Evolutionary conservation across 257 asterid genomes (phyloP).

Genomic region (Cinchona pubescens): DNA sequence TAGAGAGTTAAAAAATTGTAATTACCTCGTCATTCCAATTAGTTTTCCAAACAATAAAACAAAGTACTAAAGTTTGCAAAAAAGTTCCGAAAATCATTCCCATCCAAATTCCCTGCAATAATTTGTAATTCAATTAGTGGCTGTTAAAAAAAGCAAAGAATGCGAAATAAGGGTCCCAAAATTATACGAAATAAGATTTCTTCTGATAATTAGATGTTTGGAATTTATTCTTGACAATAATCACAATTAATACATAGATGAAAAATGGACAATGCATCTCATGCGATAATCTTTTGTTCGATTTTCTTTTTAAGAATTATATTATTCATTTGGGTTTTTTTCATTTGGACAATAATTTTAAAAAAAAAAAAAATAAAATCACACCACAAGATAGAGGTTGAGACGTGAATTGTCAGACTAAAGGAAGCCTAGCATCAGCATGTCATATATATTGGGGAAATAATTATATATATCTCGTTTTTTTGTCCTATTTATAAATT

Average conservation of each 20-base stretch:
- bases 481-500: too few species aligned
- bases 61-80: constrained; percentile 66
- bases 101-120: constrained; percentile 82
- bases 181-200: neutral
- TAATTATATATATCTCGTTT: too few species aligned
- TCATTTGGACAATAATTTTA: too few species aligned
- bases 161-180: neutral
- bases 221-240: neutral
- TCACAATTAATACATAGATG: neutral
- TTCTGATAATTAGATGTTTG: neutral
- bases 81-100: constrained; percentile 96
- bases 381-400: too few species aligned
- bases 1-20: neutral
- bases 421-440: too few species aligned
- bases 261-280: too few species aligned
- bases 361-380: too few species aligned
- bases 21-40: constrained; percentile 87
- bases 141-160: neutral
- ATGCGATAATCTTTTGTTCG: too few species aligned
- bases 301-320: too few species aligned
- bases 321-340: too few species aligned
- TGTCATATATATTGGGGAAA: too few species aligned
- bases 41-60: constrained; percentile 68
- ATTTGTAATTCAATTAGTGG: neutral
- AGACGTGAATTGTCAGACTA: too few species aligned